Base-by-base conservation (phyloP, 257 asterid genomes). In the Haberlea rhodopensis region DNA sequence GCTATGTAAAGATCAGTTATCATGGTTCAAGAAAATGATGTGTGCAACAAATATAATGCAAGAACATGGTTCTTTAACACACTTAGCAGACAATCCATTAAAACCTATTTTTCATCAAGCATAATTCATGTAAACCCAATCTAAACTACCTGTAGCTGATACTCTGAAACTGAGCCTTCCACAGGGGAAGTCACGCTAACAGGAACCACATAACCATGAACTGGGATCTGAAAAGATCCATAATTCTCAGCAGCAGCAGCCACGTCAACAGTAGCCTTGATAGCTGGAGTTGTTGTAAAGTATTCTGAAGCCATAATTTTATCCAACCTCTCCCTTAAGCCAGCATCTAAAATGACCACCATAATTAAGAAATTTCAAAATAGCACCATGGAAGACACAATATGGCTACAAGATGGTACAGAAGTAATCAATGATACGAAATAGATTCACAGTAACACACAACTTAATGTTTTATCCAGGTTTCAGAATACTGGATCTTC, bases 231-330 rank as follows among this genome's bases (percentile, higher is more conserved):
- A 63, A 81, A 86, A 59, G 94, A 80, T 26, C 73, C 74, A 70
- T 80, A 83, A 62, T 75, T 82, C 9, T 84, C 85, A 9, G 85
- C 94, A 65, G 96, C 90, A 54, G 95, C 89, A 5, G 82, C 94
- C 70, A 88, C 82, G 60, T 86, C 96, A 72, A 78, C 90, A 20
- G 94, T 84, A 69, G 85, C 89, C 80, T 78, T 84, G 65, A 86
- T 80, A 72, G 79, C 88, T 8, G 96, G 95, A 3, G 85, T 81
- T 28, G 90, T 75, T n/a, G 88, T 88, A 56, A 78, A 83, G 79
- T 86, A 88, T 15, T 88, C 94, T 0, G 98, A 88, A 25, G 85
- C 85, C 89, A 86, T 81, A 20, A 91, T 84, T 76, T 84, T 91
- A 70, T 80, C 76, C 57, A 91, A 63, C 79, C 88, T 91, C 60